Base-by-base conservation (phyloP, 257 asterid species). In the Hygrophila difformis region DNA sequence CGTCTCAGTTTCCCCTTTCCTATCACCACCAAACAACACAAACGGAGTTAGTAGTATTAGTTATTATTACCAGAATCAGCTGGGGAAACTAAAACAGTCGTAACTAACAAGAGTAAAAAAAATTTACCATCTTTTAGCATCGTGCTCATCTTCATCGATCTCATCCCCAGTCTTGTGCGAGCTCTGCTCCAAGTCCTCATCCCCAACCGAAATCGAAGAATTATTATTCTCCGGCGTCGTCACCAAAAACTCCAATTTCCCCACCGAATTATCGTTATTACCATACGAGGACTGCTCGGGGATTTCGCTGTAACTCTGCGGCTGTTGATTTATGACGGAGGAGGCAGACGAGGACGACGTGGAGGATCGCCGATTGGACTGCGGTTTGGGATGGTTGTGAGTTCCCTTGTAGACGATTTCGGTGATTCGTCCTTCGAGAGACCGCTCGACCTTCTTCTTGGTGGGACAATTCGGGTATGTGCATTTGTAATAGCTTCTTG, bases 401-500 rank as follows among this genome's bases (percentile, higher is more conserved):
- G 53, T 58, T 12, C 94, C 89, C 61, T 69, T 84, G 42, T 84
- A 78, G 10, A 88, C 87, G 29, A 88, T 88, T 22, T 81, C 91
- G 10, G 93, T 84, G 18, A 88, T 72, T 44, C 65, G 85, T 0
- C 97, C 97, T 12, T 82, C 89, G 2, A 71, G 13, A 3, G 87
- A 57, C 35, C 63, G 73, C 49, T 88, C 97, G 1, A 88, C 87
- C 39, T 81, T 77, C 53, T 88, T 88, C 83, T 66, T 88, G 1
- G 74, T 72, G 20, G 85, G 72, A 52, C 97, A 88, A 67, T 57
- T 77, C 33, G 78, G 82, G 54, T 36, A 57, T 1, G 97, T 81
- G 22, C 97, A 88, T 56, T 88, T 88, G 65, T 84, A 88, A 39
- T 84, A 84, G 34, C 97, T 88, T 53, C 97, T 33, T 0, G 97